Evolutionary conservation across 1,139 yeast genomes (phyloP).

Genomic region (Hyphopichia buzzinii): DNA sequence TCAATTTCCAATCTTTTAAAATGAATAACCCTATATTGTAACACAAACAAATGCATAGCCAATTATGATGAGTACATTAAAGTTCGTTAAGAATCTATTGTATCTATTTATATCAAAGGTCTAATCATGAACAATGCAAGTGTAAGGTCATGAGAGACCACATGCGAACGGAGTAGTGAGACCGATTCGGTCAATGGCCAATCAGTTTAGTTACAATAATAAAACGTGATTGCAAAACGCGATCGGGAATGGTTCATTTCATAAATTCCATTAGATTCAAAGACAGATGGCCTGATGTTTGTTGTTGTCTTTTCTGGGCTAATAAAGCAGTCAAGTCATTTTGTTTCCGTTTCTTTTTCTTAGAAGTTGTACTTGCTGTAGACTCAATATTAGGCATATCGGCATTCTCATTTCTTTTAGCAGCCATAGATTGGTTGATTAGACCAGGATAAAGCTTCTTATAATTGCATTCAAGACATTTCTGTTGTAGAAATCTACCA

Average conservation of each 20-base stretch:
- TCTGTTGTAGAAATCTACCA: conserved; percentile 19
- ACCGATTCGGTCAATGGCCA: neutral
- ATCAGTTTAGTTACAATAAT: conserved; percentile 4
- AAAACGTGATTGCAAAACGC: neutral
- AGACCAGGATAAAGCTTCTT: neutral
- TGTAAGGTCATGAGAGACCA: neutral
- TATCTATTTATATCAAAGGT: no score
- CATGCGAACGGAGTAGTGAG: conserved; percentile 5
- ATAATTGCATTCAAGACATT: conserved; percentile 29
- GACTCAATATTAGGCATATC: neutral
- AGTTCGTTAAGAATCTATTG: no score
- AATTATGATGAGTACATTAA: no score
- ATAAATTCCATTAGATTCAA: conserved; percentile 52
- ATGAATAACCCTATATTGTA: no score
- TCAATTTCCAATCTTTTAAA: conserved; percentile 4
- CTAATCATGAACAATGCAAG: neutral
- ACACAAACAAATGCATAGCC: no score
- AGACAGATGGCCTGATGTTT: conserved; percentile 22
- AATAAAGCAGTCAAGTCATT: conserved; percentile 37
- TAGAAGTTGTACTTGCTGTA: conserved; percentile 11
- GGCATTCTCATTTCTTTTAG: neutral
- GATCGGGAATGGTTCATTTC: conserved; percentile 14
- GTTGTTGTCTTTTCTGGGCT: conserved; percentile 38
- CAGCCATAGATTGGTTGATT: neutral
- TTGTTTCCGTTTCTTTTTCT: conserved; percentile 24